A percentile compares a stretch with the other conserved stretches of the same genome.
Conservation (phyloP, 2,329 filamentous ascomycete species). For the Stagonosporopsis tanaceti region DNA sequence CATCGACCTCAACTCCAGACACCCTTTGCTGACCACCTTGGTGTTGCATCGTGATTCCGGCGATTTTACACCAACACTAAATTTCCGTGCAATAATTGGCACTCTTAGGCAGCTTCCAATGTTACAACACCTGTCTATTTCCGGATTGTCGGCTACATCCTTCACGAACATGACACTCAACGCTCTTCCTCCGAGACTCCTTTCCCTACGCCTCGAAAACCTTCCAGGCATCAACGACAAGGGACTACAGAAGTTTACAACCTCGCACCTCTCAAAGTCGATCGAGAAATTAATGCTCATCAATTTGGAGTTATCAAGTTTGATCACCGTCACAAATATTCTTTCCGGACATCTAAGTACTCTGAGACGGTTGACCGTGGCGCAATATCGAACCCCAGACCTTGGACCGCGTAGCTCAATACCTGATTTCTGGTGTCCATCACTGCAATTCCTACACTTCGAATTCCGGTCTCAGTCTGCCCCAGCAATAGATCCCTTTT, state of each 20-base stretch:
- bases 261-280: constrained; percentile 54
- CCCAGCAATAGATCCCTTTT: constrained; percentile 20
- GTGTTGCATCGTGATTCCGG: constrained; percentile 53
- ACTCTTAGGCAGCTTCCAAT: constrained; percentile 62
- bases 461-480: constrained; percentile 58
- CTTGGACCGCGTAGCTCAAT: constrained; percentile 53
- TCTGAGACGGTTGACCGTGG: constrained; percentile 60
- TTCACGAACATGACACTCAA: constrained; percentile 64
- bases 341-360: constrained; percentile 54
- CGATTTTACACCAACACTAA: constrained; percentile 52
- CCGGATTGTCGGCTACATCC: constrained; percentile 61
- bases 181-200: constrained; percentile 58
- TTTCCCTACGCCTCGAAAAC: constrained; percentile 63
- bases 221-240: constrained; percentile 64
- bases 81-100: constrained; percentile 63
- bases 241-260: constrained; percentile 61
- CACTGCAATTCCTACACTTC: constrained; percentile 65
- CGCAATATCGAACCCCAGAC: constrained; percentile 60
- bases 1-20: constrained; percentile 61
- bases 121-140: constrained; percentile 62
- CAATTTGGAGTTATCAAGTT: constrained; percentile 61
- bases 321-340: constrained; percentile 62
- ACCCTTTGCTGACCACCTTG: constrained; percentile 61
- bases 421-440: constrained; percentile 58
- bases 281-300: constrained; percentile 61